Conservation (phyloP, 1,284 basidiomycete genomes). For the Amylostereum chailletii region DNA sequence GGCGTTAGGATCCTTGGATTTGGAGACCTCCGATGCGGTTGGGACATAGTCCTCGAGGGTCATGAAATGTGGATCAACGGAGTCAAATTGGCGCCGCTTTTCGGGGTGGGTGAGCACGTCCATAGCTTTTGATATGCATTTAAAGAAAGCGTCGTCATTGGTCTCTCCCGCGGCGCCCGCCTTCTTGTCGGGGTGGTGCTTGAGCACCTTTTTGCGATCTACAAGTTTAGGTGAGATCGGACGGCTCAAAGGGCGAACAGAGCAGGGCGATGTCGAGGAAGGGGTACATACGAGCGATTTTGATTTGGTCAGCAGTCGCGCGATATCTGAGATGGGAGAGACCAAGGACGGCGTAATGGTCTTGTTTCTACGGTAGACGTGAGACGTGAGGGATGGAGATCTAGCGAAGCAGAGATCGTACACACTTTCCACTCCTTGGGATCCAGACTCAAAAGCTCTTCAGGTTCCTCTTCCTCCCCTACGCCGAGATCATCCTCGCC, state of each 20-base stretch:
- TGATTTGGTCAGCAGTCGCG: conserved; percentile 90
- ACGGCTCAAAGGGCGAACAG: conserved; percentile 3
- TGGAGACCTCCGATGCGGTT: conserved; percentile 57
- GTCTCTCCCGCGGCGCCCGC: conserved; percentile 63
- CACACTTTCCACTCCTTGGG: conserved; percentile 97
- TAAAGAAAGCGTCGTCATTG: conserved; percentile 99
- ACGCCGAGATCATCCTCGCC: conserved; percentile 86
- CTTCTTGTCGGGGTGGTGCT: conserved; percentile 99
- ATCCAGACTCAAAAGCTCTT: conserved; percentile 69
- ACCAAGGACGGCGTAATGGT: conserved; percentile 95
- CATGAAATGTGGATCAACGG: conserved; percentile 76
- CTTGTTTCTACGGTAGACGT: conserved; percentile 69
- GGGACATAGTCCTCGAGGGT: conserved; percentile 77
- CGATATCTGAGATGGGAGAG: conserved; percentile 85
- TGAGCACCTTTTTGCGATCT: conserved; percentile 98
- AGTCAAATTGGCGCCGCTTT: conserved; percentile 93
- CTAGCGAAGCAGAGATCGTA: conserved; percentile 1
- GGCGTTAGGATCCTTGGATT: conserved; percentile 40
- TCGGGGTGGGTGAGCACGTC: conserved; percentile 87
- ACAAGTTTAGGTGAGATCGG: conserved; percentile 7
- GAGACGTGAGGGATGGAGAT: too few relatives aligned
- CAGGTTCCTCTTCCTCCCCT: conserved; percentile 84
- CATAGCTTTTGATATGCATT: conserved; percentile 96
- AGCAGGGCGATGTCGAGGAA: background rate
- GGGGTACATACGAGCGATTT: conserved; percentile 78